A percentile compares a stretch with the other conserved stretches of the same genome.
Evolutionary conservation across 805 yeast genomes (phyloP).

Genomic region (Suhomyces sp.): DNA sequence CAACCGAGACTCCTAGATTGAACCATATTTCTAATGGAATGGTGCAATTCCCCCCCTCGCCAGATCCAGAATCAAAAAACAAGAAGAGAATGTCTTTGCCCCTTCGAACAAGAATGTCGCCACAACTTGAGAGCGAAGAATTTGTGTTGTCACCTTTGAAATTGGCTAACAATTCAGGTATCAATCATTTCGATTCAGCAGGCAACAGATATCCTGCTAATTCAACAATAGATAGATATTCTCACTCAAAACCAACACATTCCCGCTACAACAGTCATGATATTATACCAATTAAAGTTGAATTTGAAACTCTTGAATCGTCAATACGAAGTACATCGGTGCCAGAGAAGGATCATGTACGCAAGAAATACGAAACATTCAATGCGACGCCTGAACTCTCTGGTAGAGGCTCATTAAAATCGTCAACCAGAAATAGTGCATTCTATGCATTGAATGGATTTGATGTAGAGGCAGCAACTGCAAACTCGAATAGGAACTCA

Average conservation of each 20-base stretch:
- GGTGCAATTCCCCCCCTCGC: constrained; percentile 30
- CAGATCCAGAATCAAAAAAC: constrained; percentile 28
- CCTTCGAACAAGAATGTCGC: constrained; percentile 23
- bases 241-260: constrained; percentile 33
- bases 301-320: constrained; percentile 31
- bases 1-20: constrained; percentile 5
- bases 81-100: constrained; percentile 38
- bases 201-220: constrained; percentile 1
- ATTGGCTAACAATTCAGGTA: constrained; percentile 25
- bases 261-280: constrained; percentile 44
- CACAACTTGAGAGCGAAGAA: constrained; percentile 25
- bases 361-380: constrained; percentile 11
- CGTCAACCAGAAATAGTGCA: constrained; percentile 23
- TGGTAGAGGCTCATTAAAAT: constrained; percentile 10
- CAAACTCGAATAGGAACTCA: constrained; percentile 13
- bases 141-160: constrained; percentile 45
- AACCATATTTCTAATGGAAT: constrained; percentile 2
- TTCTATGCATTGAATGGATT: constrained; percentile 33
- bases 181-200: constrained; percentile 12
- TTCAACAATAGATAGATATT: constrained; percentile 21
- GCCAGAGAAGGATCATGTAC: constrained; percentile 22
- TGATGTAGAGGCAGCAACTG: constrained; percentile 1
- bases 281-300: constrained; percentile 42
- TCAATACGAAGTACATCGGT: constrained; percentile 26
- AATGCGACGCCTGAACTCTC: constrained; percentile 13